Conservation (phyloP, 225 moss, liverwort and hornwort genomes). For the Pleurozium schreberi region DNA sequence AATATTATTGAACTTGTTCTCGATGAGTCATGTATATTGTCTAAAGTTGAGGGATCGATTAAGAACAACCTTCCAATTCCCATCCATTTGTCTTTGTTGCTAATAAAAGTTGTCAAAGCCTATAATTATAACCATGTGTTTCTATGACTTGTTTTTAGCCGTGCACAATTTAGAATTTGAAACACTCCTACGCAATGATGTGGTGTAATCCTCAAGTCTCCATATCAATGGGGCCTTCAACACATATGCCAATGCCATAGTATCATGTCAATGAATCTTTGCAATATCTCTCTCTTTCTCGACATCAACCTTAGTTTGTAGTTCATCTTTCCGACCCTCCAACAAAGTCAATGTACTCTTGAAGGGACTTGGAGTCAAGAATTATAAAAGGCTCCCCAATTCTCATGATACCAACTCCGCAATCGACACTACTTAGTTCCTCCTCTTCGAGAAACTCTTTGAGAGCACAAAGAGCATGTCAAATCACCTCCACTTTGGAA, state of each 20-base stretch:
- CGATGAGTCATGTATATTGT: neutral
- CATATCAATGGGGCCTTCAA: constrained; percentile 26
- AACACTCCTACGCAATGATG: no score
- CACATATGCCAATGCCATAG: neutral
- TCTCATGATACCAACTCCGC: constrained; percentile 60
- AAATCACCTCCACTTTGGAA: constrained; percentile 61
- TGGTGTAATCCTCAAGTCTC: neutral
- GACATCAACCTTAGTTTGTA: neutral
- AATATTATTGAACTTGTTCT: no score
- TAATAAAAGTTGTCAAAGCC: neutral
- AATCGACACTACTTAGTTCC: constrained; percentile 63
- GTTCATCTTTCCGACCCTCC: constrained; percentile 54
- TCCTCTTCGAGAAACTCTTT: constrained; percentile 88
- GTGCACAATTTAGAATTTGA: no score
- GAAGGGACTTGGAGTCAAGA: constrained; percentile 52
- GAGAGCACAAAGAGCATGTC: constrained; percentile 55
- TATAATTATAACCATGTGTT: no score
- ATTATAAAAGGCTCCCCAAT: constrained; percentile 56
- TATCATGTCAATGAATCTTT: constrained; percentile 9
- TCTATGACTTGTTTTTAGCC: neutral
- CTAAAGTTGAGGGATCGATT: no score
- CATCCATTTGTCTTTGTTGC: neutral
- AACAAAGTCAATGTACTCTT: constrained; percentile 44
- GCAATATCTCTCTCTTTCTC: constrained; percentile 4
- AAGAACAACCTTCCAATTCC: neutral